Conservation (phyloP, 2,329 filamentous ascomycete species). For the Esteya vermicola region DNA sequence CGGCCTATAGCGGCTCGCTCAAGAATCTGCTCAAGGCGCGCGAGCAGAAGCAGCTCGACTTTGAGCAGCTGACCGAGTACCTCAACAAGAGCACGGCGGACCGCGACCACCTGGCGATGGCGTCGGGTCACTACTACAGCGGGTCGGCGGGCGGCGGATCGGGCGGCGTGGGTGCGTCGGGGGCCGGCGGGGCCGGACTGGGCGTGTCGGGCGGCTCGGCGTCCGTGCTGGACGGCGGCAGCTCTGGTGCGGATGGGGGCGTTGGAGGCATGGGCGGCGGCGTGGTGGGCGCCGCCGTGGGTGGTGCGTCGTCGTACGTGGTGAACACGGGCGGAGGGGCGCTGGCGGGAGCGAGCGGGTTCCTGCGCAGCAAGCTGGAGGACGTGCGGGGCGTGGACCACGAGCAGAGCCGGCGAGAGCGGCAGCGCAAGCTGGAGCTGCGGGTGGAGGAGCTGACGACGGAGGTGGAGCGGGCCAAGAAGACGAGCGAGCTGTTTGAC, state of each 20-base stretch:
- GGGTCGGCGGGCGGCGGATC: not conserved
- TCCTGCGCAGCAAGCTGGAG: conserved; percentile 87
- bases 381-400: conserved; percentile 95
- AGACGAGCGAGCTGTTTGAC: conserved; percentile 82
- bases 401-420: conserved; percentile 76
- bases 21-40: conserved; percentile 82
- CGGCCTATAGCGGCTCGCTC: conserved; percentile 77
- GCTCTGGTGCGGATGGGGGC: conserved; percentile 9
- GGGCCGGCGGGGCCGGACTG: not conserved
- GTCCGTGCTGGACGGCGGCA: conserved; percentile 10
- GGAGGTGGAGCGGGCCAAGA: conserved; percentile 78
- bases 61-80: conserved; percentile 90
- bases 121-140: conserved; percentile 35
- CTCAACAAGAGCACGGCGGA: conserved; percentile 81
- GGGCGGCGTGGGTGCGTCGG: not conserved
- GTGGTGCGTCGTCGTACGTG: conserved; percentile 5
- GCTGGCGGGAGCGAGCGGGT: conserved; percentile 65
- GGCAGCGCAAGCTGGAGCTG: conserved; percentile 78
- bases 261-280: conserved; percentile 2
- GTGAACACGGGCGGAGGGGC: conserved; percentile 6
- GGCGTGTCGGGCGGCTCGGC: conserved; percentile 1
- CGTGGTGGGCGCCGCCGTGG: conserved; percentile 22
- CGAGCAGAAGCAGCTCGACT: conserved; percentile 96
- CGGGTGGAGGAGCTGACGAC: conserved; percentile 82
- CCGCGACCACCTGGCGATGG: conserved; percentile 54